Conservation (phyloP, 805 yeast species). For the Candida coleopterorum region DNA sequence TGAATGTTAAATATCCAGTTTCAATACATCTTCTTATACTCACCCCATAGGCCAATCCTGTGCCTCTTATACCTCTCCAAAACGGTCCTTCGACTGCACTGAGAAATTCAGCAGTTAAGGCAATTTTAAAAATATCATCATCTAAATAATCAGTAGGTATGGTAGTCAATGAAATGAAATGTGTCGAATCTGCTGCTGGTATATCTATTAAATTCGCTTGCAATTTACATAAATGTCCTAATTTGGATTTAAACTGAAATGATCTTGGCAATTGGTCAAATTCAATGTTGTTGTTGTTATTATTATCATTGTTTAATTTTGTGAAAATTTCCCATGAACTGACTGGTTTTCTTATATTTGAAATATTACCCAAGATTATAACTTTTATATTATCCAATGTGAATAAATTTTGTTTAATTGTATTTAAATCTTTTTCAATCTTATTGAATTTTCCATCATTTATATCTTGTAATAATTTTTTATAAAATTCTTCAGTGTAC, state of each 20-base stretch:
- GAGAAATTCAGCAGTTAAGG: conserved; percentile 69
- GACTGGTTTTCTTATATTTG: conserved; percentile 49
- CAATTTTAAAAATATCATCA: conserved; percentile 62
- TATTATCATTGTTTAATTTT: conserved; percentile 5
- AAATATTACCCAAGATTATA: conserved; percentile 66
- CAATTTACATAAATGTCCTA: conserved; percentile 49
- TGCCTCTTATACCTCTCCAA: conserved; percentile 93
- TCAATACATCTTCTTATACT: conserved; percentile 55
- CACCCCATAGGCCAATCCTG: conserved; percentile 92
- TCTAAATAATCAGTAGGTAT: conserved; percentile 48
- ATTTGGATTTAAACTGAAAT: conserved; percentile 45
- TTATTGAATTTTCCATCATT: conserved; percentile 48
- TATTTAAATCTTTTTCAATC: conserved; percentile 48
- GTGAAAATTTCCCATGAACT: conserved; percentile 49
- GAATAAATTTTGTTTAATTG: conserved; percentile 49
- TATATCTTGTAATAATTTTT: conserved; percentile 39
- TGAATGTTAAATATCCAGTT: conserved; percentile 60
- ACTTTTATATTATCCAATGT: conserved; percentile 57
- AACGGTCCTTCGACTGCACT: conserved; percentile 94
- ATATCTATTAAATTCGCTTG: conserved; percentile 63
- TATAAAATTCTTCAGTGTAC: conserved; percentile 55
- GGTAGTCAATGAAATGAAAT: conserved; percentile 52
- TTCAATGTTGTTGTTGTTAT: conserved; percentile 1
- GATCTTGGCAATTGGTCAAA: conserved; percentile 46
- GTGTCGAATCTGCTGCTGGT: conserved; percentile 83